A percentile compares a stretch with the other conserved stretches of the same genome.
phyloP scores from a whole-genome alignment of 139 green algal species.

The Chlamydomonas schloesseri region DNA sequence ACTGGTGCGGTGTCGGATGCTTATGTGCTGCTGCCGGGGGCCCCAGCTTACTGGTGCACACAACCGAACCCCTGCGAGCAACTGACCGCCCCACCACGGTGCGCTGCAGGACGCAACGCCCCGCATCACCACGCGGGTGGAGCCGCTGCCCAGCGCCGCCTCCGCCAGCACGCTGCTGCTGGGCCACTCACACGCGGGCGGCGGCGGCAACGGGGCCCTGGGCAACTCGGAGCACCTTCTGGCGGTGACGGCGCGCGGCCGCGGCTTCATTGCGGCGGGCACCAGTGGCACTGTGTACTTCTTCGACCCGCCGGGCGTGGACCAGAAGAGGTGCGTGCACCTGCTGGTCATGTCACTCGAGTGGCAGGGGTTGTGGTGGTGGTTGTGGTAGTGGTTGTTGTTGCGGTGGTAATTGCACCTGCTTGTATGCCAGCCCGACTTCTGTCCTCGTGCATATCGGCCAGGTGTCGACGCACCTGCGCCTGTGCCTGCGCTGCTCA shows the following conservation, averaged over 20 bases:
- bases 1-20: no score
- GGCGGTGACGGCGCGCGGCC: background rate
- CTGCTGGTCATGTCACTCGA: no score
- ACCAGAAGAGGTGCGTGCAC: constrained; percentile 47
- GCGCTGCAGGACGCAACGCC: background rate
- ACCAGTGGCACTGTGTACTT: constrained; percentile 47
- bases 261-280: constrained; percentile 50
- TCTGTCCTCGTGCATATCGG: no score
- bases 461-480: no score
- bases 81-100: no score
- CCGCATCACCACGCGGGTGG: background rate
- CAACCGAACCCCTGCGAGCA: no score
- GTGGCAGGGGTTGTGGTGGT: background rate
- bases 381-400: no score
- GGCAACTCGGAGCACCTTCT: background rate
- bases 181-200: background rate
- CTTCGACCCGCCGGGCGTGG: constrained; percentile 44
- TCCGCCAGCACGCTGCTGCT: background rate
- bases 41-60: no score
- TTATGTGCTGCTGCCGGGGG: no score
- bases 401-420: no score
- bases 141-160: background rate
- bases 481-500: no score
- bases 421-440: no score
- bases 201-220: background rate